Percentiles rank a stretch among this genome's conserved stretches.
phyloP scores from a whole-genome alignment of 257 asterid species.

The Solanum infundibuliforme region DNA sequence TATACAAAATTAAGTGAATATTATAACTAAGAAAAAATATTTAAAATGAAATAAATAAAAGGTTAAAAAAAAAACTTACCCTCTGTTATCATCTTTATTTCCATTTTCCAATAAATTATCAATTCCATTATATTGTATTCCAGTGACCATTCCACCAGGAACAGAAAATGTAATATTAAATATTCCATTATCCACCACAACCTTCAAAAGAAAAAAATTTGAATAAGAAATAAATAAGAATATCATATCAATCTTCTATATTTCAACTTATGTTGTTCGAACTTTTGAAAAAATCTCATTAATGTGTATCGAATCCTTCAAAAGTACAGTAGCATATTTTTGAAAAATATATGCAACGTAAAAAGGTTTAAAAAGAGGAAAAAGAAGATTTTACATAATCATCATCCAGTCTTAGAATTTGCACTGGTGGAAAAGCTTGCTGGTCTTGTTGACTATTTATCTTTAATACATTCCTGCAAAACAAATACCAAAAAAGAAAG shows the following conservation, averaged over 20 bases:
- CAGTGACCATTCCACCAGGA: slow-evolving; percentile 53
- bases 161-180: slow-evolving; percentile 39
- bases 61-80: slow-evolving; percentile 33
- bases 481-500: not conserved
- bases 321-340: not conserved
- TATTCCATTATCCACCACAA: slow-evolving; percentile 15
- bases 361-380: not conserved
- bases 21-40: not conserved
- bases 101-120: slow-evolving; percentile 43
- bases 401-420: slow-evolving; percentile 25
- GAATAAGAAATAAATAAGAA: no score
- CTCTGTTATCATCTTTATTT: slow-evolving; percentile 34
- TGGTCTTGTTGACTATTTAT: slow-evolving; percentile 2
- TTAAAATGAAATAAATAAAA: not conserved
- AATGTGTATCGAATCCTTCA: accelerated
- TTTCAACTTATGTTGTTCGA: not conserved
- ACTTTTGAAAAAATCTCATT: not conserved
- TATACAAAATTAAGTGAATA: not conserved
- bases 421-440: slow-evolving; percentile 44
- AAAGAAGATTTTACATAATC: slow-evolving; percentile 25
- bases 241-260: not conserved
- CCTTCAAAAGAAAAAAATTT: slow-evolving; percentile 12
- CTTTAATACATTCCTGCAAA: slow-evolving; percentile 23
- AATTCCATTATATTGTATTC: slow-evolving; percentile 49
- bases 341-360: no score